Percentiles rank a stretch among this genome's conserved stretches.
phyloP scores from a whole-genome alignment of 768 basidiomycete genomes.

The Mycena rebaudengoi region DNA sequence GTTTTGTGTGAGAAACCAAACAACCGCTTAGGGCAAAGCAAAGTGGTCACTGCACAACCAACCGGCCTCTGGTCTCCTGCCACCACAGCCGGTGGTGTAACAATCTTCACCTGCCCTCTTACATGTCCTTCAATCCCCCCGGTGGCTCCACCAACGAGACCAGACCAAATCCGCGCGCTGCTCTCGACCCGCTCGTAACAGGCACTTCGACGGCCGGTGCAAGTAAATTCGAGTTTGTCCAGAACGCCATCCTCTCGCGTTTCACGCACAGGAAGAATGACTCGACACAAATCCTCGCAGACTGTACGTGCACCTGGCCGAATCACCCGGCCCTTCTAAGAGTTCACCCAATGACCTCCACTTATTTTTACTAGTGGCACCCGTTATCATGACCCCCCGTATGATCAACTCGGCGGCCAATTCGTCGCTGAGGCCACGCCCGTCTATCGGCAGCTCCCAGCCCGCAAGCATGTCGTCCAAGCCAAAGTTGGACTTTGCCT shows the following conservation, averaged over 20 bases:
- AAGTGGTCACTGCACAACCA: too few species aligned
- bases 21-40: not conserved
- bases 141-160: constrained; percentile 41
- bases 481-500: constrained; percentile 72
- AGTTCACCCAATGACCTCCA: not conserved
- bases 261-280: constrained; percentile 75
- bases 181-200: constrained; percentile 48
- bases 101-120: constrained; percentile 7
- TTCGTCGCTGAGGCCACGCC: constrained; percentile 59
- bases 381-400: constrained; percentile 89
- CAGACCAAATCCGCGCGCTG: constrained; percentile 49
- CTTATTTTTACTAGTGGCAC: constrained; percentile 68
- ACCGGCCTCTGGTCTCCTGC: too few species aligned
- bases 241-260: constrained; percentile 76
- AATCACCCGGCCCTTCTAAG: constrained; percentile 17
- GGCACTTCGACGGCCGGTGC: constrained; percentile 44
- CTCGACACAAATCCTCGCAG: constrained; percentile 76
- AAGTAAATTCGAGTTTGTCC: constrained; percentile 67
- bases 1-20: constrained; percentile 2
- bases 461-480: constrained; percentile 41
- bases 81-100: constrained; percentile 3
- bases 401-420: constrained; percentile 79
- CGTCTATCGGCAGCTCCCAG: not conserved
- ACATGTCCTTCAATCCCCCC: constrained; percentile 49
- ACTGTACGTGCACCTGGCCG: too few species aligned